Evolutionary conservation across 768 basidiomycete genomes (phyloP).

Genomic region (Tulasnella sp.): DNA sequence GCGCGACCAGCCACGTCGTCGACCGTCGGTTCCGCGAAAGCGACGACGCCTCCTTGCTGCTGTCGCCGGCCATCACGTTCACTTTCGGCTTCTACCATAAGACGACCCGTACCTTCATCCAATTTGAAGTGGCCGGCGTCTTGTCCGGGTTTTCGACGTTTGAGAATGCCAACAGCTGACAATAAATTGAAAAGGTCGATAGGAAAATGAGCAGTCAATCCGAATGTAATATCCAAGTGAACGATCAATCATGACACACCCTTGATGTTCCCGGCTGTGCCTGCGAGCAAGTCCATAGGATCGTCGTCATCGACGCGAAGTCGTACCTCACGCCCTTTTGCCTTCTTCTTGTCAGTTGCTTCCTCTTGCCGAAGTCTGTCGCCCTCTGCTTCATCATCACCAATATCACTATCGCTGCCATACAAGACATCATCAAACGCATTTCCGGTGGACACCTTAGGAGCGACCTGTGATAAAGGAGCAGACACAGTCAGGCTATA

Average conservation of each 20-base stretch:
- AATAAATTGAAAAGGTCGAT: not conserved
- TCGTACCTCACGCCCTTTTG: slow-evolving; percentile 39
- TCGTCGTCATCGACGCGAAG: slow-evolving; percentile 82
- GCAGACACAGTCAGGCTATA: not conserved
- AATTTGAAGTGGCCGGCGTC: slow-evolving; percentile 81
- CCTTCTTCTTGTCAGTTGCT: slow-evolving; percentile 46
- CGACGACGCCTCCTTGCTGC: slow-evolving; percentile 37
- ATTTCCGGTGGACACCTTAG: slow-evolving; percentile 55
- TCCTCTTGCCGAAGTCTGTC: slow-evolving; percentile 13
- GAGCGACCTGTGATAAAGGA: not conserved
- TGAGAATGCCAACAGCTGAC: slow-evolving; percentile 37
- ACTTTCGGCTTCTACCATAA: slow-evolving; percentile 58
- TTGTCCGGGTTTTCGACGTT: slow-evolving; percentile 69
- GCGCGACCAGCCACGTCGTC: slow-evolving; percentile 61
- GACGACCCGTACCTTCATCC: slow-evolving; percentile 71
- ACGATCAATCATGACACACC: too few species aligned
- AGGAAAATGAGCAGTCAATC: not conserved
- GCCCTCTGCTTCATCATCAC: slow-evolving; percentile 36
- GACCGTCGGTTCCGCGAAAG: slow-evolving; percentile 28
- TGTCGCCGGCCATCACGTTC: slow-evolving; percentile 17
- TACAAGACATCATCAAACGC: slow-evolving; percentile 97
- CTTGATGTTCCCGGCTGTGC: slow-evolving; percentile 46
- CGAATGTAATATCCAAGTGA: too few species aligned
- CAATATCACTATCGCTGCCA: slow-evolving; percentile 87
- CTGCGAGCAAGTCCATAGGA: slow-evolving; percentile 88